Evolutionary conservation across 495 filamentous ascomycete genomes (phyloP), one percentile per base, ranked within the genome.

Genomic region (Penicillium ochrochloron): DNA sequence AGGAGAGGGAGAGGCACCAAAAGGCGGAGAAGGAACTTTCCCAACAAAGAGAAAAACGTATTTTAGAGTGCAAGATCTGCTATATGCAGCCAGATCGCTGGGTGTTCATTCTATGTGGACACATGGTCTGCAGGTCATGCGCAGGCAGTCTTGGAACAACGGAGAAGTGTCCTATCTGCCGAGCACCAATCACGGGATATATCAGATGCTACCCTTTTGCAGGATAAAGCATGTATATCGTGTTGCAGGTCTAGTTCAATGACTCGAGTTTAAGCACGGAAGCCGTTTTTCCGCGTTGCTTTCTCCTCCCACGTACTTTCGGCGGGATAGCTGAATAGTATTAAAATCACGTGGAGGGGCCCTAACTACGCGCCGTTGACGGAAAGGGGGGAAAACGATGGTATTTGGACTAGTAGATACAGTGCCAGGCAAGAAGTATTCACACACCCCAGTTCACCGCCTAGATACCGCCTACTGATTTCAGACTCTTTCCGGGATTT

Each of bases 1-100:
- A 46, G 50, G 62, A 64, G 62, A 64, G 48, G 39, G 37, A 64
- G 56, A 55, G 12, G 56, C n/a, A 64, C 48, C 19, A 55, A 56
- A 55, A 64, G 37, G 35, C 50, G 37, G 7, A 60, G 48, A 50
- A 31, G 58, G 51, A 61, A 44, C 23, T 44, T 57, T 57, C 55
- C 34, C 11, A 57, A 21, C 37, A 57, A 57, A 57, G 55, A 10
- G 55, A 57, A 44, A 57, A 17, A 23, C 55, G 55, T 42, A 9
- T 57, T 41, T 41, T 57, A 57, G 55, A 57, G 33, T 57, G 23
- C 37, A 57, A 27, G 0, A 41, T 57, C 55, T 44, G 19, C 55
- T 57, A 41, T 17, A 41, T 2, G 3, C 37, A 57, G 55, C 55
- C 37, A 57, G 55, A 57, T 57, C 23, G 37, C 33, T 57, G 37